Evolutionary conservation across 2,329 filamentous ascomycete species (phyloP).

Genomic region (Tolypocladium endophyticum): DNA sequence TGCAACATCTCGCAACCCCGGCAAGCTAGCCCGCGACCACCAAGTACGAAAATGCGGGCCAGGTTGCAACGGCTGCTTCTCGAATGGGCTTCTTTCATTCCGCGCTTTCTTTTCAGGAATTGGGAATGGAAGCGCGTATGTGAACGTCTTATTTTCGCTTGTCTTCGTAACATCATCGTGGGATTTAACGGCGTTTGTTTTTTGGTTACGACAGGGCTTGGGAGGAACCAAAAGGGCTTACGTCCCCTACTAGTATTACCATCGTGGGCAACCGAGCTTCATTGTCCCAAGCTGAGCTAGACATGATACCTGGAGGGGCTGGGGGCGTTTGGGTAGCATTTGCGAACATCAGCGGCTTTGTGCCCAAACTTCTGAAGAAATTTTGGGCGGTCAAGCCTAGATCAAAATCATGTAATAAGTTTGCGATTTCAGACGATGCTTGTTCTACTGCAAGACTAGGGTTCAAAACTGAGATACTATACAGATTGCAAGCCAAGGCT

Average conservation of each 20-base stretch:
- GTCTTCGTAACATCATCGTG: background rate
- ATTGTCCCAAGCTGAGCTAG: background rate
- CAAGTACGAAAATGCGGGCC: background rate
- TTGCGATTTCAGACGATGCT: background rate
- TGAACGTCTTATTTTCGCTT: background rate
- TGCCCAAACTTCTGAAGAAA: background rate
- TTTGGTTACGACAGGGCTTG: background rate
- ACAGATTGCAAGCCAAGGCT: background rate
- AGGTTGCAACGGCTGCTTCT: background rate
- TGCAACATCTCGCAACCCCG: conserved; percentile 9
- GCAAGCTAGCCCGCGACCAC: conserved; percentile 1
- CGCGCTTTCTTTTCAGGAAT: background rate
- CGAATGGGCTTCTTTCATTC: background rate
- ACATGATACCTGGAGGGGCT: background rate
- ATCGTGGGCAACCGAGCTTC: background rate
- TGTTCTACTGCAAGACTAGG: background rate
- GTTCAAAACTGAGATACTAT: background rate
- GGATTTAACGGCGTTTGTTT: background rate
- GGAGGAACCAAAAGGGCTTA: background rate
- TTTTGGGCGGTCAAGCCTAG: background rate
- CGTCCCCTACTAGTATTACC: background rate
- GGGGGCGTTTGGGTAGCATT: background rate
- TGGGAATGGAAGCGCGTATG: background rate
- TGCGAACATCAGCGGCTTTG: background rate
- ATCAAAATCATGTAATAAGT: background rate